Evolutionary conservation across 2,329 filamentous ascomycete species (phyloP).

Genomic region (Bipolaris gigantea): DNA sequence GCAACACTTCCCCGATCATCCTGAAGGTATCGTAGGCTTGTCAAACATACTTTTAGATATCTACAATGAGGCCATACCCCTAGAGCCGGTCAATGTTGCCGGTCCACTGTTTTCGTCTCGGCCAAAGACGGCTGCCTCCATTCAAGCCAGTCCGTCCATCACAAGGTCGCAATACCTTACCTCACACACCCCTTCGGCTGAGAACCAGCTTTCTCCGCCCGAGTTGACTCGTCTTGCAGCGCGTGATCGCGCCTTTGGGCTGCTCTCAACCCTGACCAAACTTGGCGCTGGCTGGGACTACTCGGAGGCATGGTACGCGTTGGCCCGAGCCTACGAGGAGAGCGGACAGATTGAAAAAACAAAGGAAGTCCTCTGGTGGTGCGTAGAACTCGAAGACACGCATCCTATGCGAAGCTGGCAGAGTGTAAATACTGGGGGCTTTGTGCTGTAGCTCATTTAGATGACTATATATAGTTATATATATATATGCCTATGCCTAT

Average conservation of each 20-base stretch:
- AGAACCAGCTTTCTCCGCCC: constrained; percentile 59
- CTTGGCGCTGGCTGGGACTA: constrained; percentile 87
- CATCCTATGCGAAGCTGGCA: constrained; percentile 79
- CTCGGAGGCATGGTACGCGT: constrained; percentile 88
- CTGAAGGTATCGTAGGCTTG: constrained; percentile 76
- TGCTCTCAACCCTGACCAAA: constrained; percentile 82
- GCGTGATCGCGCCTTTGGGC: constrained; percentile 81
- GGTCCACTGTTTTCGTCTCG: constrained; percentile 14
- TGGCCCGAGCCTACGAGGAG: constrained; percentile 85
- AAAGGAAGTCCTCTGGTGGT: constrained; percentile 96
- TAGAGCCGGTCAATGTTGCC: constrained; percentile 57
- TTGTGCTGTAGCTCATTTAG: constrained; percentile 31
- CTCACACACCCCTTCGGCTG: constrained; percentile 49
- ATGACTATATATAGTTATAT: too few relatives aligned
- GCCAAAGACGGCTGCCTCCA: constrained; percentile 11
- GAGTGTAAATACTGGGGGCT: constrained; percentile 55
- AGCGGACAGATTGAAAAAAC: constrained; percentile 84
- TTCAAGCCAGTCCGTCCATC: constrained; percentile 1
- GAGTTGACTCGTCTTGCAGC: constrained; percentile 83
- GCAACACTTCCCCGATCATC: constrained; percentile 76
- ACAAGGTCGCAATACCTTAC: constrained; percentile 51
- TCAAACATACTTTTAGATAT: constrained; percentile 85
- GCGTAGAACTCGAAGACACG: constrained; percentile 88
- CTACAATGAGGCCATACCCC: constrained; percentile 64
- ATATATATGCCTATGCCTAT: not conserved